Base-by-base conservation (phyloP, 75 land plant genomes). In the Picea sitchensis region DNA sequence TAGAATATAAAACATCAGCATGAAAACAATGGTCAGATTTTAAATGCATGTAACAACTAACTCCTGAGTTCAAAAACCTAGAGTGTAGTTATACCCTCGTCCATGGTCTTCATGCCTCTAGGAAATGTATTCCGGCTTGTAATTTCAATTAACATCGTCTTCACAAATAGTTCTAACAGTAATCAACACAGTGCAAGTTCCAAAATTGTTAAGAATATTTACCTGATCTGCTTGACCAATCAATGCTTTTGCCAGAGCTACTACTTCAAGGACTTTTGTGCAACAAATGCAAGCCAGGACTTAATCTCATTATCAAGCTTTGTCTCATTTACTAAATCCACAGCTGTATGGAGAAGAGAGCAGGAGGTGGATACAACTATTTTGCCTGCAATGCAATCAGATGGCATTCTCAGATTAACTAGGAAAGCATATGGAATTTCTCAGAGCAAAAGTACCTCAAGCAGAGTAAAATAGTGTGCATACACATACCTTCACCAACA, bases 271-370 rank as follows among this genome's bases (percentile, higher is more conserved):
- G 18, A 82, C 61, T 67, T 85, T 85, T 85, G 81, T 31, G 87
- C 83, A 56, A 78, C 84, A 68, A 85, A 85, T 78, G 84, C 87
- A 26, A 85, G 26, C 87, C 83, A 85, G n/a, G 83, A 85, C 61
- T 85, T 85, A 17, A 85, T 61, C 73, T 85, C 87, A 21, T 58
- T 78, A 82, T 85, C 87, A 41, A 85, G 47, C 64, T 85, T 85
- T 32, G 77, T 85, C 74, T 82, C 83, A 75, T 85, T 85, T 57
- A 81, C 73, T 32, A 85, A 67, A 76, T 85, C 81, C 15, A 85
- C 87, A 31, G 81, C 78, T 31, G 83, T 74, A 59, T 82, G 87
- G 13, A 85, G 77, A 57, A 84, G 82, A 11, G 86, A 84, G 77
- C 68, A 85, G 14, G 86, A 85, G 4, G 86, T 85, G 14, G 86